Evolutionary conservation across 805 yeast species (phyloP).

Genomic region (Kodamaea jinghongensis): DNA sequence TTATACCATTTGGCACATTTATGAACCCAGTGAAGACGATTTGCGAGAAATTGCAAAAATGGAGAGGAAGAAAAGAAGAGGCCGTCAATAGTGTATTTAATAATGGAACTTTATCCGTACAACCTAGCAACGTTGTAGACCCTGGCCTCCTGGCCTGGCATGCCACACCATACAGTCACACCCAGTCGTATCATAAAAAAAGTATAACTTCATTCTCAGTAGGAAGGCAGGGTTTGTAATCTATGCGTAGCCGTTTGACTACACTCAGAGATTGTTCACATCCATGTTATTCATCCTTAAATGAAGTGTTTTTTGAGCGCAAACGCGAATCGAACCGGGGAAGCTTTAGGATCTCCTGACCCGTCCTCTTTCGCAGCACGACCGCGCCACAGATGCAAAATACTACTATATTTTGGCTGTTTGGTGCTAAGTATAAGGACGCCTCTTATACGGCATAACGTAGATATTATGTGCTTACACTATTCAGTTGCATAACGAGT

Average conservation of each 20-base stretch:
- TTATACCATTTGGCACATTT: constrained; percentile 93
- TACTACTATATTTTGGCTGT: not conserved
- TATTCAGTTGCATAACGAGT: too few species aligned
- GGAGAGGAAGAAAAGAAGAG: constrained; percentile 63
- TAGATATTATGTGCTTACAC: too few species aligned
- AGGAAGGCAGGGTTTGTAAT: constrained; percentile 52
- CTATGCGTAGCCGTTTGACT: constrained; percentile 38
- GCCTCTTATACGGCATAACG: too few species aligned
- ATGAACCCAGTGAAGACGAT: constrained; percentile 87
- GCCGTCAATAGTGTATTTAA: constrained; percentile 3
- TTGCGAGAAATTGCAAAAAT: constrained; percentile 62
- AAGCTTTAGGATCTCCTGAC: constrained; percentile 7
- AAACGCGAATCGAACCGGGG: constrained; percentile 23
- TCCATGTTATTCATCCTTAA: constrained; percentile 45
- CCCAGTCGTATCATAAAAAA: not conserved
- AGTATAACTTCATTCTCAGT: constrained; percentile 34
- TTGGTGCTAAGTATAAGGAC: too few species aligned
- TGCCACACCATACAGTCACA: too few species aligned
- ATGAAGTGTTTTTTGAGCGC: constrained; percentile 14
- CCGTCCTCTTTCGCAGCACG: constrained; percentile 8
- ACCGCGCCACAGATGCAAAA: constrained; percentile 19
- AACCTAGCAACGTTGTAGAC: too few species aligned
- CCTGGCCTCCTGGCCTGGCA: too few species aligned
- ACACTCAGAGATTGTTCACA: constrained; percentile 52
- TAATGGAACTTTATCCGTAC: not conserved